Evolutionary conservation across 2,329 filamentous ascomycete genomes (phyloP), one percentile per base, ranked within the genome.

Genomic region (Raffaelea deltoideospora): DNA sequence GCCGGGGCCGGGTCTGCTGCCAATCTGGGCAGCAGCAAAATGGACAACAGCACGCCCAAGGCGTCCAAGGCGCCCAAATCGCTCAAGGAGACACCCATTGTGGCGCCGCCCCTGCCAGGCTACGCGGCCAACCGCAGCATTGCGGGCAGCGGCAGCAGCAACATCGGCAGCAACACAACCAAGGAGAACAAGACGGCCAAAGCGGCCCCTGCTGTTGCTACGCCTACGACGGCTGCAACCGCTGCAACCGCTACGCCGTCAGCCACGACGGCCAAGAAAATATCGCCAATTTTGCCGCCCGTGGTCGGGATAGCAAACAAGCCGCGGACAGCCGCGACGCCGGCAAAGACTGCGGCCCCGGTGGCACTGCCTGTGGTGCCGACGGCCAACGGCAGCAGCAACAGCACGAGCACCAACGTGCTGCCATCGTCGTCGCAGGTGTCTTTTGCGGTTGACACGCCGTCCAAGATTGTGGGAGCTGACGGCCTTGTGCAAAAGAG

Each of bases 381-480:
- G 7, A 7, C 22, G 22, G 22, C 22, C 22, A 24, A 26, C 32
- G 34, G 15, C 15, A 21, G 18, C 26, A 40, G 33, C 14, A 40
- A 45, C 37, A 43, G 41, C 19, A 42, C 37, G 34, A 34, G 42
- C 23, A 42, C 35, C 37, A 45, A 40, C 31, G 17, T 22, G 5
- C n/a, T 35, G 23, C 37, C 39, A 2, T 34, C 37, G 10, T 43
- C 38, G 18, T 35, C 40, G n/a, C 35, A 42, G 28, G 13, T 23
- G 18, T 38, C 42, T 17, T 37, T 37, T 21, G 33, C 37, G 33
- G 27, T 33, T 14, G 42, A 44, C 34, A 44, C 41, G 21, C 39
- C 43, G 10, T 43, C 43, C 29, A 41, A 39, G 36, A 31, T 39
- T 5, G 19, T 29, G 26, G 32, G n/a, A n/a, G n/a, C 28, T 5